A percentile compares a stretch with the other conserved stretches of the same genome.
These are phyloP conservation scores for Conticribra weissflogii DNA, from an alignment of 108 stramenopile species.

Conservation along the genomic window DNA sequence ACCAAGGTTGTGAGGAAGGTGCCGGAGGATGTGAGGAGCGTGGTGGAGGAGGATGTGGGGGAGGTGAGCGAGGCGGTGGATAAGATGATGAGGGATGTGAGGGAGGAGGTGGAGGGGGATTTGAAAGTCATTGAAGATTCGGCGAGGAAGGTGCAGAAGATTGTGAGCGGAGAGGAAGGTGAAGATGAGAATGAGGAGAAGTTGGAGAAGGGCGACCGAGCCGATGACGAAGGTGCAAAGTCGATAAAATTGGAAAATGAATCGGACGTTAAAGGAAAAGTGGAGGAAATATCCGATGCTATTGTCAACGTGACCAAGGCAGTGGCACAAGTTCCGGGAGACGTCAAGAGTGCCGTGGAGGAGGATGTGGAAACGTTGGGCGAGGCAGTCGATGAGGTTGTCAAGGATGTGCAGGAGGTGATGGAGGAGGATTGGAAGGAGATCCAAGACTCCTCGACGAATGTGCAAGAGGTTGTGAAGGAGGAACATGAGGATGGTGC, in stretches of 20 bases:
- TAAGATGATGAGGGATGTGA: conserved; percentile 11
- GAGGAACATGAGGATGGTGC: neutral
- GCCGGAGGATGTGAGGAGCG: conserved; percentile 20
- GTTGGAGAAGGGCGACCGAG: neutral
- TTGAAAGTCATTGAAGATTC: conserved; percentile 25
- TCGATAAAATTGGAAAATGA: no score
- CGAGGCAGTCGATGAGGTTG: conserved; percentile 13
- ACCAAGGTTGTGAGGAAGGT: conserved; percentile 21
- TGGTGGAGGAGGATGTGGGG: conserved; percentile 22
- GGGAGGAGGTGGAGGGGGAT: conserved; percentile 27
- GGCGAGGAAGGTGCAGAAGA: conserved; percentile 21
- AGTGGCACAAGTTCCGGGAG: conserved; percentile 14
- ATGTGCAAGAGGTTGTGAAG: neutral
- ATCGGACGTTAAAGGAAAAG: conserved; percentile 6
- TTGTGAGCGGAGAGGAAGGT: conserved; percentile 25
- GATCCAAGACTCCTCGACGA: conserved; percentile 14
- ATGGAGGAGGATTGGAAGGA: conserved; percentile 37
- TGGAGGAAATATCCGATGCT: conserved; percentile 26
- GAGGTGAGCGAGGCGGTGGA: conserved; percentile 17
- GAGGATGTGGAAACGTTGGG: conserved; percentile 1
- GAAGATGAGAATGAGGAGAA: conserved; percentile 25
- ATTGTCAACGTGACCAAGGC: conserved; percentile 21
- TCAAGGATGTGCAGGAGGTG: conserved; percentile 13
- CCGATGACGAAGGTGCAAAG: neutral
- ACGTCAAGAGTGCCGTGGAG: conserved; percentile 11